Conservation (phyloP, 176 grass and related monocot genomes). For the Triticum monococcum region DNA sequence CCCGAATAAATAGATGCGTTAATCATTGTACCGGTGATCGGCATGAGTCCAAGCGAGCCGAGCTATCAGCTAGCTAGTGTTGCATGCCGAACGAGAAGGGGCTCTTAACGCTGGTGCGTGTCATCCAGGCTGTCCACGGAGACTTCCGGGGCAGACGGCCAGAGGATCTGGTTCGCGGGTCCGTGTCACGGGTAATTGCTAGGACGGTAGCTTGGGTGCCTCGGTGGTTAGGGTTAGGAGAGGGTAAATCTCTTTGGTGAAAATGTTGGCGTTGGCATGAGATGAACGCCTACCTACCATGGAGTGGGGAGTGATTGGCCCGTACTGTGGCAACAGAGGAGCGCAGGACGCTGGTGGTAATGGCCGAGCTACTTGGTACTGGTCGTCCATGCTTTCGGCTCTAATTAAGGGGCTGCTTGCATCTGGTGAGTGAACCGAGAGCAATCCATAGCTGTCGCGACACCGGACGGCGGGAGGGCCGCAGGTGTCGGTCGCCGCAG, state of each 20-base stretch:
- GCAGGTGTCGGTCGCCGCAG: conserved; percentile 13
- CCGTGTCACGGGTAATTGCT: conserved; percentile 34
- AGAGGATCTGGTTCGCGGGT: conserved; percentile 31
- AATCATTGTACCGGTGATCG: conserved; percentile 39
- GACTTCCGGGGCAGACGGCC: conserved; percentile 2
- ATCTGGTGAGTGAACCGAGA: conserved; percentile 21
- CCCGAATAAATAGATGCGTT: not conserved
- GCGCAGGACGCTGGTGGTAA: not conserved
- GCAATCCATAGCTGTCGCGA: not conserved
- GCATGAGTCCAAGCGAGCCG: conserved; percentile 21
- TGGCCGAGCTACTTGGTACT: not conserved
- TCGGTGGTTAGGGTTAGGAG: conserved; percentile 1
- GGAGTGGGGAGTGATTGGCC: not conserved
- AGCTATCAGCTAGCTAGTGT: conserved; percentile 10
- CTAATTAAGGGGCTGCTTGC: conserved; percentile 24
- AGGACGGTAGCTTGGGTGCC: not conserved
- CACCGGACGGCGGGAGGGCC: not conserved
- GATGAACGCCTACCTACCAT: not conserved
- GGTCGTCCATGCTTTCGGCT: conserved; percentile 42
- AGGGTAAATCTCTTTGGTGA: not conserved
- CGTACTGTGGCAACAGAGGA: conserved; percentile 14
- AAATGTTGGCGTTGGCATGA: not conserved
- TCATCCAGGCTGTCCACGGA: conserved; percentile 37
- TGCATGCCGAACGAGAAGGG: not conserved
- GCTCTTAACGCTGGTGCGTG: not conserved